phyloP scores from a whole-genome alignment of 2,329 filamentous ascomycete species.

The Cadophora sp. region DNA sequence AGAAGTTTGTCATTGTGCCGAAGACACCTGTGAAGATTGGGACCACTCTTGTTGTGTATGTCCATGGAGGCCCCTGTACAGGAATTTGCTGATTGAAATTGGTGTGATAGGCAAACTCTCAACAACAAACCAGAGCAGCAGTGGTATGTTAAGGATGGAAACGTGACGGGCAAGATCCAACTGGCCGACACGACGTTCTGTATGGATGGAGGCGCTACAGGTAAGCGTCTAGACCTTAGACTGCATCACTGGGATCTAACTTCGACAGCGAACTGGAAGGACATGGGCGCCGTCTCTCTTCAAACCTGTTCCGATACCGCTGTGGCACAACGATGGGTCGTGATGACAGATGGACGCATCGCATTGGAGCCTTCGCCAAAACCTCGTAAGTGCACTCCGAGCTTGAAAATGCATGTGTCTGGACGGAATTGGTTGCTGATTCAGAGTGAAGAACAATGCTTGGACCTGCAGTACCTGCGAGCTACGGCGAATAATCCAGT shows the following conservation, averaged over 20 bases:
- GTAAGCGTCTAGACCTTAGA: slow-evolving; percentile 11
- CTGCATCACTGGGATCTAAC: background rate
- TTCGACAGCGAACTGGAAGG: slow-evolving; percentile 32
- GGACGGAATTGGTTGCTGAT: slow-evolving; percentile 18
- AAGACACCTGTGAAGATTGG: slow-evolving; percentile 26
- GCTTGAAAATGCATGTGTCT: no score
- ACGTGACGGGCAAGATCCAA: slow-evolving; percentile 26
- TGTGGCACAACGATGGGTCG: slow-evolving; percentile 27
- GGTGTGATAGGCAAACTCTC: slow-evolving; percentile 24
- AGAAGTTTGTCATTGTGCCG: slow-evolving; percentile 28
- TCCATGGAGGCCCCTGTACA: no score
- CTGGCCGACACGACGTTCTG: slow-evolving; percentile 27
- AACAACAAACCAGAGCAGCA: slow-evolving; percentile 29
- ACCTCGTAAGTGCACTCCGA: slow-evolving; percentile 19
- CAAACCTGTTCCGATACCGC: slow-evolving; percentile 24
- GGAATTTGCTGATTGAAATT: background rate
- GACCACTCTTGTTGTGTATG: slow-evolving; percentile 29
- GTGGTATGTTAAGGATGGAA: slow-evolving; percentile 35
- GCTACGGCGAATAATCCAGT: slow-evolving; percentile 31
- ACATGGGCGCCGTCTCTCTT: slow-evolving; percentile 29
- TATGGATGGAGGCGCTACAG: slow-evolving; percentile 31
- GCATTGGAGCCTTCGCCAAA: slow-evolving; percentile 27
- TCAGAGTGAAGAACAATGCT: slow-evolving; percentile 27
- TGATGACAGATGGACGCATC: slow-evolving; percentile 35
- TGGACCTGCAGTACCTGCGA: slow-evolving; percentile 34